Conservation (phyloP, 129 eudicot species). For the Artemisia tridentata region DNA sequence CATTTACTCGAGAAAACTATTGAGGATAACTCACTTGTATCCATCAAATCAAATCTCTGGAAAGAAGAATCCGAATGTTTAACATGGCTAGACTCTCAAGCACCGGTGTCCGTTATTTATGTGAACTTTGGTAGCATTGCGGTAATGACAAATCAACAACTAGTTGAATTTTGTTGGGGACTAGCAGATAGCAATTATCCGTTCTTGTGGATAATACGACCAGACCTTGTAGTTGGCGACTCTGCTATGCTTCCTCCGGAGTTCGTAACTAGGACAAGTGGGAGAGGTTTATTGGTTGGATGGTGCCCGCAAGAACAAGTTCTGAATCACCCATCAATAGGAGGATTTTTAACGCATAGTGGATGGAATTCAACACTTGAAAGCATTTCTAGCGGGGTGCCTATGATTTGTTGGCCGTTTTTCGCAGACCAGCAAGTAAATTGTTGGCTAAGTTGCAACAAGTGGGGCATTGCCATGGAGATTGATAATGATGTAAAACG, state of each 20-base stretch:
- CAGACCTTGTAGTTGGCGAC: slow-evolving; percentile 26
- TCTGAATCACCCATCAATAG: slow-evolving; percentile 25
- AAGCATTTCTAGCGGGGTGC: slow-evolving; percentile 29
- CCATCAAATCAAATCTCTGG: slow-evolving; percentile 30
- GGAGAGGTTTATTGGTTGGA: slow-evolving; percentile 23
- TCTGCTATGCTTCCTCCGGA: slow-evolving; percentile 25
- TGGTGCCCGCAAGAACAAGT: slow-evolving; percentile 42
- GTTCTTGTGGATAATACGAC: slow-evolving; percentile 28
- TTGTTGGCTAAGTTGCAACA: slow-evolving; percentile 28
- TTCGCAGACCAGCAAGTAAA: slow-evolving; percentile 31
- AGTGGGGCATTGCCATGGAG: slow-evolving; percentile 34
- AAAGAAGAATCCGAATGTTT: slow-evolving; percentile 29
- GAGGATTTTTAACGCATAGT: slow-evolving; percentile 31
- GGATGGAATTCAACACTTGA: slow-evolving; percentile 40
- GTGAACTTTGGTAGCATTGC: slow-evolving; percentile 42
- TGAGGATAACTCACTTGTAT: slow-evolving; percentile 5
- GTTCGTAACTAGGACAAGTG: slow-evolving; percentile 10
- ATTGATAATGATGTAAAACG: slow-evolving; percentile 22
- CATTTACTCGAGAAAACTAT: slow-evolving; percentile 11
- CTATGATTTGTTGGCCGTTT: slow-evolving; percentile 43
- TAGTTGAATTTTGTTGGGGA: slow-evolving; percentile 38
- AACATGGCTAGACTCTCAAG: slow-evolving; percentile 29
- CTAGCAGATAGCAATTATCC: slow-evolving; percentile 29
- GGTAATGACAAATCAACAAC: slow-evolving; percentile 34
- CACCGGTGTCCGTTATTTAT: slow-evolving; percentile 26